Conservation (phyloP, 306 rosid genomes). For the Medicago lupulina region DNA sequence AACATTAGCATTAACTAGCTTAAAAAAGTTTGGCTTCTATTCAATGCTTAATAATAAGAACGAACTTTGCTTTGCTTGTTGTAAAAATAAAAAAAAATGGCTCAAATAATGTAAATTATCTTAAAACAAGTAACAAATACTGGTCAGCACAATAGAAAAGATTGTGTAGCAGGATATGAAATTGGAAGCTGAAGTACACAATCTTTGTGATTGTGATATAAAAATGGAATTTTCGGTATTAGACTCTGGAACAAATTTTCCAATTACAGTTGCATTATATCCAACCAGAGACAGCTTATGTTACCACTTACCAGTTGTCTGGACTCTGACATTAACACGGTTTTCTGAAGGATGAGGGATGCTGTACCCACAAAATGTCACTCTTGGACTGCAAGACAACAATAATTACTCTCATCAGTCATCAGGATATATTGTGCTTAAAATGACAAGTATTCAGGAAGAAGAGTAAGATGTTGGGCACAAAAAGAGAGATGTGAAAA, state of each 20-base stretch:
- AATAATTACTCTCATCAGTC: not conserved
- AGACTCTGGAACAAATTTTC: slow-evolving; percentile 6
- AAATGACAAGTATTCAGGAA: slow-evolving; percentile 6
- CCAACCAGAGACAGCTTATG: not conserved
- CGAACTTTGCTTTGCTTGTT: not conserved
- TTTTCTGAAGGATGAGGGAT: slow-evolving; percentile 94
- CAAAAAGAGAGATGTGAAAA: not conserved
- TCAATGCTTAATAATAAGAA: not conserved
- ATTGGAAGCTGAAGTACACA: not conserved
- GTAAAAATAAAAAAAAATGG: not conserved
- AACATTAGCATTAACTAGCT: slow-evolving; percentile 7
- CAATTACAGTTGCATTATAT: slow-evolving; percentile 8
- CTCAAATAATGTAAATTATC: slow-evolving; percentile 8
- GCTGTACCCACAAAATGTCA: slow-evolving; percentile 77
- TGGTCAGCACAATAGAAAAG: not conserved
- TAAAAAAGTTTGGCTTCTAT: not conserved
- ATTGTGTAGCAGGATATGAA: not conserved
- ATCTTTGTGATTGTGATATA: not conserved
- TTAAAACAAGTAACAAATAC: slow-evolving; percentile 14
- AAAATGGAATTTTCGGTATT: slow-evolving; percentile 15
- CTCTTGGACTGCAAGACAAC: slow-evolving; percentile 71
- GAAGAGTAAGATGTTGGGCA: not conserved
- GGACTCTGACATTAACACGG: slow-evolving; percentile 79
- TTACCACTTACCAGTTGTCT: slow-evolving; percentile 85
- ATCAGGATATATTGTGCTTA: slow-evolving; percentile 22